These are phyloP conservation scores for Boletus rex-veris DNA, from an alignment of 768 basidiomycete species.

Conservation along the genomic window DNA sequence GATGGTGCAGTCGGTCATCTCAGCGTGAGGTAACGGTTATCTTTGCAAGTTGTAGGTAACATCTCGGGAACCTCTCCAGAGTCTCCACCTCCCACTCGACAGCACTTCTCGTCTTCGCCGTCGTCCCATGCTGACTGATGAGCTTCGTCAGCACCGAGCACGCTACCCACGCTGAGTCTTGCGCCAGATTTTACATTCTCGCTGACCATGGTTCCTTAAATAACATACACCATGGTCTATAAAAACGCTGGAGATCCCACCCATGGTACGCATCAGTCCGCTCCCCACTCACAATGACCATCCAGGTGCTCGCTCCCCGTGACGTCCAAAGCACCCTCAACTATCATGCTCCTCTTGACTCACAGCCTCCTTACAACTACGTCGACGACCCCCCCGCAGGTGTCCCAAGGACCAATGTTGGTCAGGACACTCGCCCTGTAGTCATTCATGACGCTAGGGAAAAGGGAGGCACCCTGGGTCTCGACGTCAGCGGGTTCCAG, in stretches of 20 bases:
- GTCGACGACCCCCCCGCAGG: slow-evolving; percentile 28
- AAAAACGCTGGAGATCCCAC: neutral
- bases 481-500: slow-evolving; percentile 46
- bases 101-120: neutral
- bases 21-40: neutral
- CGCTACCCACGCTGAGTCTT: slow-evolving; percentile 6
- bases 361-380: slow-evolving; percentile 36
- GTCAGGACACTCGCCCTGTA: slow-evolving; percentile 13
- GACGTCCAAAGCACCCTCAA: slow-evolving; percentile 39
- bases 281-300: slow-evolving; percentile 9
- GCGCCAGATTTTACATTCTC: neutral
- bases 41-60: neutral
- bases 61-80: neutral
- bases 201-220: neutral
- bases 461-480: slow-evolving; percentile 24
- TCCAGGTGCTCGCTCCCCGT: slow-evolving; percentile 27
- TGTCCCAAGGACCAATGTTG: slow-evolving; percentile 30
- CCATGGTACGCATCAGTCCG: neutral
- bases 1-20: slow-evolving; percentile 24
- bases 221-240: neutral
- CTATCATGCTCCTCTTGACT: slow-evolving; percentile 29
- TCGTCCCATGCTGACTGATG: slow-evolving; percentile 3
- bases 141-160: slow-evolving; percentile 15
- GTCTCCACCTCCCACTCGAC: too few species aligned
- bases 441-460: slow-evolving; percentile 34